Base-by-base conservation (phyloP, 345 rosid species). In the Durio zibethinus region DNA sequence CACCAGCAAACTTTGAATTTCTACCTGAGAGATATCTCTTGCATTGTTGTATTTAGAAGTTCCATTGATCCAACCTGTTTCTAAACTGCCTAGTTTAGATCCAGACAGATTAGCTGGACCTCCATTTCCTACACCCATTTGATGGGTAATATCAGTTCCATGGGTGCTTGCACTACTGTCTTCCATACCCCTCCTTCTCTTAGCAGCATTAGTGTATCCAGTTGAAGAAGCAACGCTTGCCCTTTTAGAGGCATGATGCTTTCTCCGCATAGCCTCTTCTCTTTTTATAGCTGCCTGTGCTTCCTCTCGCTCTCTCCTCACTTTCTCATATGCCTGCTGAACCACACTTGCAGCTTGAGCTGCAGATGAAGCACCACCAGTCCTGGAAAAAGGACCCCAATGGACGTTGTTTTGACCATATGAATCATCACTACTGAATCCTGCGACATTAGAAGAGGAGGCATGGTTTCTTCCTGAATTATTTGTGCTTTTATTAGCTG, bases 291-390 rank as follows among this genome's bases (percentile, higher is more conserved):
- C 84, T 68, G 85, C 85, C 78, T 85, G 86, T 10, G 91, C 91
- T 56, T 90, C 90, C 80, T 88, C 87, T 0, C 91, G 92, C 54
- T 89, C 91, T 84, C 85, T 83, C 84, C 73, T 83, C 54, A 85
- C 90, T 48, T 84, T 90, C 83, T 88, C 91, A 62, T 90, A 84
- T 53, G 88, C 86, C 75, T 84, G 86, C 72, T 86, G 92, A 78
- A 88, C 94, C 77, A 87, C 83, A 67, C 56, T 84, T 35, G 89
- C 90, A 70, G 94, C 90, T 75, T 86, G 89, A 77, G 88, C 88
- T 18, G 88, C 88, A 38, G 80, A 48, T 75, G 87, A 54, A 36
- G 87, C 56, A 73, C 85, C 84, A 31, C 88, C 84, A 15, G 88
- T 62, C 78, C 79, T 80, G 35, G 91, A 86, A 82, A 85, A 91